Evolutionary conservation across 768 basidiomycete species (phyloP).

Genomic region (Podaxis sp.): DNA sequence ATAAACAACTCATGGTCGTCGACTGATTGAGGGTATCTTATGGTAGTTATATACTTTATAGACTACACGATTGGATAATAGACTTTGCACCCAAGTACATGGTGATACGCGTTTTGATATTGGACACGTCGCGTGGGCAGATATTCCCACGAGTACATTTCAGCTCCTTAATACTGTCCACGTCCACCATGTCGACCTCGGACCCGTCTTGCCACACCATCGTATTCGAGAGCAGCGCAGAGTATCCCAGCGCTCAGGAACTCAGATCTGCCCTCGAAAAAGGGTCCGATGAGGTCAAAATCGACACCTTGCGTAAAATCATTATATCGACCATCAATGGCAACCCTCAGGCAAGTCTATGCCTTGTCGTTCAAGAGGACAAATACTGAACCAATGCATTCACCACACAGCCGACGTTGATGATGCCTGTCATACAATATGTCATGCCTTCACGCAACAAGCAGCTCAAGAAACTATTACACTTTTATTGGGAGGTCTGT

Average conservation of each 20-base stretch:
- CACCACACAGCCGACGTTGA: conserved; percentile 66
- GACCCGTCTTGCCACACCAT: conserved; percentile 78
- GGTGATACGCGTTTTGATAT: not conserved
- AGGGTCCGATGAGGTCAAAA: conserved; percentile 94
- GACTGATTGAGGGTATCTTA: too few species aligned
- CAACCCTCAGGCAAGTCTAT: conserved; percentile 72
- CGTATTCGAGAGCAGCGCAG: conserved; percentile 68
- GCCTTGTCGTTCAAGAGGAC: not conserved
- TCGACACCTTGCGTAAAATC: conserved; percentile 94
- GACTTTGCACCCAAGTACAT: too few species aligned
- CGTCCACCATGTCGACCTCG: conserved; percentile 37
- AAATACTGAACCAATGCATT: not conserved
- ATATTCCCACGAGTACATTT: conserved; percentile 18
- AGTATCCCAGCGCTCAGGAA: conserved; percentile 79
- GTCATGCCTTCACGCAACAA: conserved; percentile 95
- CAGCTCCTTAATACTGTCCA: conserved; percentile 7
- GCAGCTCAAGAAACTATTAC: conserved; percentile 93
- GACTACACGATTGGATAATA: too few species aligned
- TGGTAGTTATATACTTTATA: too few species aligned
- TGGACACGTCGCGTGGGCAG: conserved; percentile 16
- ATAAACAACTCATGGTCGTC: too few species aligned
- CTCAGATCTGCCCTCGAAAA: conserved; percentile 85
- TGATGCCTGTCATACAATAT: conserved; percentile 99
- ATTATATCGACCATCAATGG: conserved; percentile 94
- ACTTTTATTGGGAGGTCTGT: conserved; percentile 97